Percentiles rank a stretch among this genome's conserved stretches.
Evolutionary conservation across 805 yeast species (phyloP).

Genomic region (Metschnikowia lachancei): DNA sequence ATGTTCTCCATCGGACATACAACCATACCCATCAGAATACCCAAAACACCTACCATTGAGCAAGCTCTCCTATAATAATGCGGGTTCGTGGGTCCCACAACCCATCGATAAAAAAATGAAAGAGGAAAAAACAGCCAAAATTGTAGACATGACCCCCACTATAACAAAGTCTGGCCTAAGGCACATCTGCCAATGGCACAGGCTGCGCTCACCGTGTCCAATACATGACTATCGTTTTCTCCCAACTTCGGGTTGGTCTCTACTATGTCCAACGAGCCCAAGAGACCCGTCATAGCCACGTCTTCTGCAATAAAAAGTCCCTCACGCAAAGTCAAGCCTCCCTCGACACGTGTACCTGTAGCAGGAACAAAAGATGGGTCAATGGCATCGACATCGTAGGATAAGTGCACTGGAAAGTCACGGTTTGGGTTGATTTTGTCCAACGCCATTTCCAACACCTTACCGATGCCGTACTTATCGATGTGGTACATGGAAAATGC

Average conservation of each 20-base stretch:
- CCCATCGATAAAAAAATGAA: no score
- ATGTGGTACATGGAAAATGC: constrained; percentile 96
- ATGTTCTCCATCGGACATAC: no score
- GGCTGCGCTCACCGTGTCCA: constrained; percentile 87
- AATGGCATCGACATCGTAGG: constrained; percentile 95
- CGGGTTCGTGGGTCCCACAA: no score
- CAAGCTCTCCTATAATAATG: no score
- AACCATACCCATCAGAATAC: no score
- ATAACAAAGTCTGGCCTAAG: constrained; percentile 82
- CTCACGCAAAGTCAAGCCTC: constrained; percentile 92
- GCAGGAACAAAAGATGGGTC: constrained; percentile 95
- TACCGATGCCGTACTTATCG: constrained; percentile 88
- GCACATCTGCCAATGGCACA: constrained; percentile 92
- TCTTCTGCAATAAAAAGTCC: constrained; percentile 92
- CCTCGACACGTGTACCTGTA: constrained; percentile 96
- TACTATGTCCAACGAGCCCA: constrained; percentile 85
- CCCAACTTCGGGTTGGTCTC: constrained; percentile 92
- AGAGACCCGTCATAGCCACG: constrained; percentile 83
- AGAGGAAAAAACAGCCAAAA: no score
- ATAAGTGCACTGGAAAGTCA: constrained; percentile 73
- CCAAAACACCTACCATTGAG: no score
- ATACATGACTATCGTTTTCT: constrained; percentile 65
- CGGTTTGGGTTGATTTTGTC: constrained; percentile 69
- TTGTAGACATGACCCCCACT: no score
- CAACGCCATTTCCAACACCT: constrained; percentile 89